These are phyloP conservation scores for Rhynchospora breviuscula DNA, from an alignment of 176 grass and related monocot species.

Conservation along the genomic window DNA sequence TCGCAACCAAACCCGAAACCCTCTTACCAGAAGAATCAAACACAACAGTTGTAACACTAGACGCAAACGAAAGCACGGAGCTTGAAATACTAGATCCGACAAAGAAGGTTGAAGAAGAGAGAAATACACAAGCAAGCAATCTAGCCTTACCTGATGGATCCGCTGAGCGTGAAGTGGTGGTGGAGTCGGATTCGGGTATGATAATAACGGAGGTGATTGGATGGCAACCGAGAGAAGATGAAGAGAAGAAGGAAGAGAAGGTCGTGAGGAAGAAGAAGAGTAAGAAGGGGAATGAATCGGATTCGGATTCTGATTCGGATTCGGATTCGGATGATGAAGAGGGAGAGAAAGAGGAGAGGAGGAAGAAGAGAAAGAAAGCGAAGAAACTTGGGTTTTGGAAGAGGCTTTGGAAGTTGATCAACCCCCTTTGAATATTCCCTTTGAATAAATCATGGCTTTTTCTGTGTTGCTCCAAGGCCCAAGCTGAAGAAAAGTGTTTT, in stretches of 20 bases:
- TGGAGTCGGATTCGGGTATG: conserved; percentile 8
- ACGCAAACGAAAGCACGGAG: not conserved
- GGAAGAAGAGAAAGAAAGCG: not conserved
- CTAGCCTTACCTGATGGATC: conserved; percentile 5
- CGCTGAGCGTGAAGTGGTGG: not conserved
- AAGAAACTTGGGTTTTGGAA: conserved; percentile 14
- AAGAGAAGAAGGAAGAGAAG: not conserved
- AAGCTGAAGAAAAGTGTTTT: no score
- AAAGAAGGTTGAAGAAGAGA: not conserved
- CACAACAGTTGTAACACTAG: not conserved
- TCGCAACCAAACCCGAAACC: not conserved
- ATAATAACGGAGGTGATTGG: not conserved
- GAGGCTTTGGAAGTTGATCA: conserved; percentile 37
- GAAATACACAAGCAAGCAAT: not conserved
- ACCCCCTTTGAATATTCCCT: conserved; percentile 31
- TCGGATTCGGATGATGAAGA: conserved; percentile 40
- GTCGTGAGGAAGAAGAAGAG: not conserved
- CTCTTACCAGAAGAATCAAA: conserved; percentile 2
- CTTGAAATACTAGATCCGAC: not conserved
- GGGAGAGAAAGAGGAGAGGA: not conserved
- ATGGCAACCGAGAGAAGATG: not conserved
- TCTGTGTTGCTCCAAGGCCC: not conserved
- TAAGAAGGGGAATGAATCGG: conserved; percentile 8
- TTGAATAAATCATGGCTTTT: conserved; percentile 3
- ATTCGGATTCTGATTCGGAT: conserved; percentile 18